Evolutionary conservation across 2,329 filamentous ascomycete genomes (phyloP).

Genomic region (Geoglossum cookeanum): DNA sequence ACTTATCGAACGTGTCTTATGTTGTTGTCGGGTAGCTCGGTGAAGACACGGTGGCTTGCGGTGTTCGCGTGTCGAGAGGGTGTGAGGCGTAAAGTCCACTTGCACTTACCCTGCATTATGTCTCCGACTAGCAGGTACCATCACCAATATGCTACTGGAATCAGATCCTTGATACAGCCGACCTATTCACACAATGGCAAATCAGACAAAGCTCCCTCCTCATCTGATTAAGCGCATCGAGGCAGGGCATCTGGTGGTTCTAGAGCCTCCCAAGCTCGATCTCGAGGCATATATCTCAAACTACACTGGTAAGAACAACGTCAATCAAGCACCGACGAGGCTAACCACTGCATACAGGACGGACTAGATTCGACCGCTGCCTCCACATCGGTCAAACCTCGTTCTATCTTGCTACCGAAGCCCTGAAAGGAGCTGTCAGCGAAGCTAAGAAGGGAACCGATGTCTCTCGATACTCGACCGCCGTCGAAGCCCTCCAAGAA

Average conservation of each 20-base stretch:
- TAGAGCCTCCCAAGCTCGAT: constrained; percentile 73
- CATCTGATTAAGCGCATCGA: not conserved
- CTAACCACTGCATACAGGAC: constrained; percentile 32
- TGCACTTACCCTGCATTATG: not conserved
- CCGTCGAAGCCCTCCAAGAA: constrained; percentile 43
- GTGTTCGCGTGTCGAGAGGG: not conserved
- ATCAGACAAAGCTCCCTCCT: not conserved
- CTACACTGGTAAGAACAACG: constrained; percentile 46
- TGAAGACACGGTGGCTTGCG: not conserved
- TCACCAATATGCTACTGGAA: too few relatives aligned
- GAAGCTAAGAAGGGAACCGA: constrained; percentile 65
- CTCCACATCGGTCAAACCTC: constrained; percentile 65
- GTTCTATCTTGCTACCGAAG: constrained; percentile 56
- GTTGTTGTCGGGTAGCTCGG: not conserved
- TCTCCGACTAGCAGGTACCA: too few relatives aligned
- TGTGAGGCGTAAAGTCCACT: not conserved
- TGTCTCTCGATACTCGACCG: constrained; percentile 48
- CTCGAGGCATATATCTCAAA: constrained; percentile 80
- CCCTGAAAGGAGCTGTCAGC: constrained; percentile 54
- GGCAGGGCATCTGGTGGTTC: not conserved
- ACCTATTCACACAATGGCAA: not conserved
- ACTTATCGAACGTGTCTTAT: not conserved
- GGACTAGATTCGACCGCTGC: constrained; percentile 64
- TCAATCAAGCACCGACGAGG: not conserved
- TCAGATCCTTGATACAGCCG: not conserved